Conservation (phyloP, 2,329 filamentous ascomycete species). For the Magnaporthales sp. region DNA sequence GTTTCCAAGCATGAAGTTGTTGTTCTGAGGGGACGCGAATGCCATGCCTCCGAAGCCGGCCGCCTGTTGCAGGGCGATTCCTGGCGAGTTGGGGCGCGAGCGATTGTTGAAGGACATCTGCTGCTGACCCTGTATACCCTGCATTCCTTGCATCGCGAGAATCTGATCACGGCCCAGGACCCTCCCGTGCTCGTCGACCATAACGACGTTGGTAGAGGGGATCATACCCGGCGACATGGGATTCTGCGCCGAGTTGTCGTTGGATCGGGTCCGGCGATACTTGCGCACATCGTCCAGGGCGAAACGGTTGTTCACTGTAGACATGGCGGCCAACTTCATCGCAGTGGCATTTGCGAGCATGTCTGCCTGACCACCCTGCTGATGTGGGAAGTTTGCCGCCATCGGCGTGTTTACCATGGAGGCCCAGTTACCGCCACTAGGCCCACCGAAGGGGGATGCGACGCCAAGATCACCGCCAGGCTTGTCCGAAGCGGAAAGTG, state of each 20-base stretch:
- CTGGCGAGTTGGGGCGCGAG: conserved; percentile 84
- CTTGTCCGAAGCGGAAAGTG: conserved; percentile 64
- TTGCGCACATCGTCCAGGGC: conserved; percentile 95
- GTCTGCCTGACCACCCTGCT: conserved; percentile 70
- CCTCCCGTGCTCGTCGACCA: conserved; percentile 92
- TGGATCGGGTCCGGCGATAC: conserved; percentile 84
- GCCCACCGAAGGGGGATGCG: conserved; percentile 70
- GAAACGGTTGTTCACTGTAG: conserved; percentile 96
- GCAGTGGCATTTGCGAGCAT: conserved; percentile 98
- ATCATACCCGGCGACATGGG: conserved; percentile 61
- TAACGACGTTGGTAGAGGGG: conserved; percentile 70
- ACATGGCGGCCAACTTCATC: conserved; percentile 95
- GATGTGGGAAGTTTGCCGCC: conserved; percentile 70
- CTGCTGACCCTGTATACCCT: conserved; percentile 53
- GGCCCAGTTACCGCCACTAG: conserved; percentile 79
- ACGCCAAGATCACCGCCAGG: conserved; percentile 65
- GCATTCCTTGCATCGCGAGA: conserved; percentile 62
- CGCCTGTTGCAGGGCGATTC: conserved; percentile 62
- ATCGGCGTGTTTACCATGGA: conserved; percentile 98
- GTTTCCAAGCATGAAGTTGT: conserved; percentile 61
- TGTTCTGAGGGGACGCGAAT: conserved; percentile 85
- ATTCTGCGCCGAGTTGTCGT: conserved; percentile 57
- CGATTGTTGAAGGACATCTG: conserved; percentile 54
- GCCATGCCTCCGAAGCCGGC: conserved; percentile 38
- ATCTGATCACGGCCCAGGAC: conserved; percentile 79